Base-by-base conservation (phyloP, 164 flowering plant genomes). In the Nelumbo lutea region DNA sequence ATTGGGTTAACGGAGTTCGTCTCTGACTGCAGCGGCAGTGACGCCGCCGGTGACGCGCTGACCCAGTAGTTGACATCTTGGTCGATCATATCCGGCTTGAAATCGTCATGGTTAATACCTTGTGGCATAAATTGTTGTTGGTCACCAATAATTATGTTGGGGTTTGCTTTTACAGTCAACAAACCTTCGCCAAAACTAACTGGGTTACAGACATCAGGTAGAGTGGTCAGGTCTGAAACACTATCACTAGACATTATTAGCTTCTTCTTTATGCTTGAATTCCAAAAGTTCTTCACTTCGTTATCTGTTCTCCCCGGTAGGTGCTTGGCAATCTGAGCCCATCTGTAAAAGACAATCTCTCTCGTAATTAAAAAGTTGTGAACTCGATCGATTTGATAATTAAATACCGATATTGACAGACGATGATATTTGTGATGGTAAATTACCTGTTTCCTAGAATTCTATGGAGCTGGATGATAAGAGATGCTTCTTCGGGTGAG, bases 251-350 rank as follows among this genome's bases (percentile, higher is more conserved):
- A 77, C 27, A 27, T 27, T 7, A 83, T 44, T 58, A 90, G 85
- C 75, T 84, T 92, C 81, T 87, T 92, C 80, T 90, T 92, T 15
- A 90, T 84, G 84, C 89, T 87, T 60, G 98, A 90, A 68, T 92
- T 90, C 96, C 96, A 92, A 65, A 88, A 90, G 69, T 92, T 92
- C 88, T 92, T 92, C 73, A 92, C 92, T 72, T 92, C 97, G 67
- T 92, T 92, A 69, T 92, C 97, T 70, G 97, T 90, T 81, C 98
- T 90, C 73, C 98, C 96, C 2, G 94, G 96, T 9, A 92, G 74
- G 58, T 87, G 86, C 73, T 83, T 90, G 2, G 98, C 98, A 70
- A 92, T 92, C 68, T 89, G 96, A 59, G 98, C 93, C 98, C 98
- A 92, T 71, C 96, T 92, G 76, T 56, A 69, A 9, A 65, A 9